Evolutionary conservation across 2,329 filamentous ascomycete genomes (phyloP), one percentile per base, ranked within the genome.

Genomic region (Graphium sp.): DNA sequence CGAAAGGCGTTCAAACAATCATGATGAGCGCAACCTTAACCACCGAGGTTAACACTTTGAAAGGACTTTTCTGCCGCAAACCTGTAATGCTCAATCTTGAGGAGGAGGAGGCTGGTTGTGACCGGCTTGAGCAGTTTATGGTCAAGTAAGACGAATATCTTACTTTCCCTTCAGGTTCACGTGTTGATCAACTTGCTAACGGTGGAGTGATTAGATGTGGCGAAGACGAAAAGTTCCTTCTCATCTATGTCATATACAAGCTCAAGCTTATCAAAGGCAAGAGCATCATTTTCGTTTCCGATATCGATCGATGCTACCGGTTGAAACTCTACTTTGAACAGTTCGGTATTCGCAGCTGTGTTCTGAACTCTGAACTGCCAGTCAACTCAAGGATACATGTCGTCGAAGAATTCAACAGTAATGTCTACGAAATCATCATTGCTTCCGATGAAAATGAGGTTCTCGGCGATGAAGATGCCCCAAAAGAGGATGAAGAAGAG

Each of bases 351-450:
- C 78, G 83, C 47, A 87, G 81, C 43, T 92, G 82, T 51, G 81
- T 94, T 17, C 58, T 98, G 22, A 98, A 98, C 55, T 89, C 83
- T 1, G 87, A 98, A 46, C 56, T 98, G 20, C 89, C 89, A 1
- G 75, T 95, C 38, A 94, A 94, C 44, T 89, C 81, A 2, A 67
- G 89, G 34, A 73, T 94, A 22, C 87, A 98, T 47, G 84, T 93
- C 2, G 87, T 98, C 3, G 80, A 95, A 42, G 84, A 95, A 49
- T 98, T 98, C 56, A 98, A 95, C 58, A 80, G 81, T 52, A 81
- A 82, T 30, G 74, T 95, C 6, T 98, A 98, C 61, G 87, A 98
- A 42, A 94, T 95, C 36, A 85, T 98, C 39, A 93, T 98, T 42
- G 89, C 89, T 1, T 85, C 83, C 1, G 89, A 98, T 41, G 85